These are phyloP conservation scores for Exophiala dermatitidis DNA, from an alignment of 2,329 filamentous ascomycete genomes.

Conservation along the genomic window DNA sequence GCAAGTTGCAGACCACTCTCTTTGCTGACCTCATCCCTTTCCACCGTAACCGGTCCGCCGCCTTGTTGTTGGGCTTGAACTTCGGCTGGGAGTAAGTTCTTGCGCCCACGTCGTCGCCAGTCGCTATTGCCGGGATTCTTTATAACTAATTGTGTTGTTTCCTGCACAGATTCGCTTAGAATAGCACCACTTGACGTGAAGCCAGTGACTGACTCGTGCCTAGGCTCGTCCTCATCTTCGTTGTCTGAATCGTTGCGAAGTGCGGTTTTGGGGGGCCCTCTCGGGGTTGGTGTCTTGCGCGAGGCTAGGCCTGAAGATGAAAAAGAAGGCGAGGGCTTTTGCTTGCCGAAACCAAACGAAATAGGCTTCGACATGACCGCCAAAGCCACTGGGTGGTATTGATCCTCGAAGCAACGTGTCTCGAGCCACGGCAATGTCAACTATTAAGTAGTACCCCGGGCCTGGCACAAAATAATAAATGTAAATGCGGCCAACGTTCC, in stretches of 20 bases:
- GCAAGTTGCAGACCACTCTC: slow-evolving; percentile 50
- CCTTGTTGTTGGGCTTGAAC: slow-evolving; percentile 41
- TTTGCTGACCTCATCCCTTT: slow-evolving; percentile 47
- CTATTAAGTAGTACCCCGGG: not conserved
- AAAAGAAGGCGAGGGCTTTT: slow-evolving; percentile 10
- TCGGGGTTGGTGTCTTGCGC: slow-evolving; percentile 3
- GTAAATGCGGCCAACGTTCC: not conserved
- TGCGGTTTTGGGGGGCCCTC: slow-evolving; percentile 7
- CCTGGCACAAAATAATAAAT: too few species aligned
- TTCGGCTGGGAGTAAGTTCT: slow-evolving; percentile 52
- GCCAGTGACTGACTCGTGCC: slow-evolving; percentile 46
- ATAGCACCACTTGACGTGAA: slow-evolving; percentile 46
- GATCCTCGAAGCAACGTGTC: too few species aligned
- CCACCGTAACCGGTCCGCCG: slow-evolving; percentile 35
- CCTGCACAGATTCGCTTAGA: slow-evolving; percentile 32
- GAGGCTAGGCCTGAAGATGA: slow-evolving; percentile 1
- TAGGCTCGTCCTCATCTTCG: slow-evolving; percentile 27
- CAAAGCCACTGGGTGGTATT: not conserved
- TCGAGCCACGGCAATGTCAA: not conserved
- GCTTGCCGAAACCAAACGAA: slow-evolving; percentile 27
- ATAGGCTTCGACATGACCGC: slow-evolving; percentile 26
- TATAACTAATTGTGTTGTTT: slow-evolving; percentile 47
- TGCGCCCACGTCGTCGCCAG: slow-evolving; percentile 41
- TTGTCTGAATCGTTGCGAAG: slow-evolving; percentile 48
- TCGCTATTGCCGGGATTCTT: slow-evolving; percentile 54